Evolutionary conservation across 345 rosid species (phyloP).

Genomic region (Bruguiera gymnorhiza): DNA sequence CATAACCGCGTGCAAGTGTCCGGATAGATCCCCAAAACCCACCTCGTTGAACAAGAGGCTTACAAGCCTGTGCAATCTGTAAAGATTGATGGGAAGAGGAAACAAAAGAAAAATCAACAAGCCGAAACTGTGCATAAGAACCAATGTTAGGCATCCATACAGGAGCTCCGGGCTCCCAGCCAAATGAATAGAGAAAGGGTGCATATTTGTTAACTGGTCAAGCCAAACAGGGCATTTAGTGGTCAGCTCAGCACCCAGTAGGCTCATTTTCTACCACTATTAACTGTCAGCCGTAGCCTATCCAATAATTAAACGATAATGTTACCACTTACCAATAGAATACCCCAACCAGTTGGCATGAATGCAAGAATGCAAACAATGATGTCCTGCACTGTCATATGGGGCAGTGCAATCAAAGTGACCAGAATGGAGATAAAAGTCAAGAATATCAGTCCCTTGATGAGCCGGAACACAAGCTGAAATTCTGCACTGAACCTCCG

Average conservation of each 20-base stretch:
- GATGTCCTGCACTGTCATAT: constrained; percentile 84
- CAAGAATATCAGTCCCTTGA: constrained; percentile 93
- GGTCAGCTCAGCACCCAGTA: no score
- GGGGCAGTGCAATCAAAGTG: constrained; percentile 70
- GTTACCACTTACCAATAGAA: constrained; percentile 68
- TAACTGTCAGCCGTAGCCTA: no score
- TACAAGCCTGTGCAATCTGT: constrained; percentile 96
- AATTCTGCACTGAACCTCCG: constrained; percentile 90
- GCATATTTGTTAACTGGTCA: no score
- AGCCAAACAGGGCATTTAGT: no score
- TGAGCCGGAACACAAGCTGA: constrained; percentile 88
- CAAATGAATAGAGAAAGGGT: no score
- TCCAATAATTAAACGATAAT: no score
- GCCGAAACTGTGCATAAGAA: no score
- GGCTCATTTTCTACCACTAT: no score
- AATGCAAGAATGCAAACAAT: constrained; percentile 92
- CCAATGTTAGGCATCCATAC: no score
- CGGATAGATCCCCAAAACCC: constrained; percentile 92
- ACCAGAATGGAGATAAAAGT: constrained; percentile 74
- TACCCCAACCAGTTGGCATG: constrained; percentile 99
- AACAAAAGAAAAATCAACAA: not conserved
- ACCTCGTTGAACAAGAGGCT: constrained; percentile 58
- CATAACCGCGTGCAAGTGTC: constrained; percentile 94
- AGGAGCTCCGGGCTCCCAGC: no score
- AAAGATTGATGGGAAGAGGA: not conserved